Evolutionary conservation across 208 protist species (phyloP).

Genomic region (Wallacemonas sp.): DNA sequence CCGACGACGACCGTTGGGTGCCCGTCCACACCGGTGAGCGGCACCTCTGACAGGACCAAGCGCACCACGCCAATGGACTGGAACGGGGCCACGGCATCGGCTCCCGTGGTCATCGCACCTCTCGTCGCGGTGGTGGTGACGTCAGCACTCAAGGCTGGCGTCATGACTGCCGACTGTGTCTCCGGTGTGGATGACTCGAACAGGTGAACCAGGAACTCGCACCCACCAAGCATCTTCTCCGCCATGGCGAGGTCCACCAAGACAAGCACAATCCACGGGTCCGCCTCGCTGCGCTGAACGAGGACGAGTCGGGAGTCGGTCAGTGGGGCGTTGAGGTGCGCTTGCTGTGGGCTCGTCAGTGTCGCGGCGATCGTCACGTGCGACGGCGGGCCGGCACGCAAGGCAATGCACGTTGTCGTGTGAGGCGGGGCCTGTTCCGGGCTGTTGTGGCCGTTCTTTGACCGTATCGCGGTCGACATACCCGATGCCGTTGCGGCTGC

Average conservation of each 20-base stretch:
- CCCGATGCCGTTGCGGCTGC: no score
- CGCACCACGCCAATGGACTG: not conserved
- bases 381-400: constrained; percentile 10
- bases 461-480: no score
- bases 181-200: constrained; percentile 25
- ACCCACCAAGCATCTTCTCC: constrained; percentile 8
- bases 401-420: constrained; percentile 26
- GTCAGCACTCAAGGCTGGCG: not conserved
- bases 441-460: no score
- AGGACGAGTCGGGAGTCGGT: constrained; percentile 53
- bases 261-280: constrained; percentile 61
- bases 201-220: constrained; percentile 44
- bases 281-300: constrained; percentile 52
- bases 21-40: no score
- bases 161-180: not conserved
- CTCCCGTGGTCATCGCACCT: no score
- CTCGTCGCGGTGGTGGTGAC: no score
- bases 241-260: constrained; percentile 50
- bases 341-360: constrained; percentile 1
- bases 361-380: constrained; percentile 21
- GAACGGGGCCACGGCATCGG: no score
- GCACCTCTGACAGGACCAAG: not conserved
- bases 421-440: no score
- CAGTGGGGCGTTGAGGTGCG: constrained; percentile 23
- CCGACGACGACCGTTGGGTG: not conserved